Percentiles rank a stretch among this genome's conserved stretches.
phyloP scores from a whole-genome alignment of 352 stramenopile species.

The Phytophthora niederhauseri region DNA sequence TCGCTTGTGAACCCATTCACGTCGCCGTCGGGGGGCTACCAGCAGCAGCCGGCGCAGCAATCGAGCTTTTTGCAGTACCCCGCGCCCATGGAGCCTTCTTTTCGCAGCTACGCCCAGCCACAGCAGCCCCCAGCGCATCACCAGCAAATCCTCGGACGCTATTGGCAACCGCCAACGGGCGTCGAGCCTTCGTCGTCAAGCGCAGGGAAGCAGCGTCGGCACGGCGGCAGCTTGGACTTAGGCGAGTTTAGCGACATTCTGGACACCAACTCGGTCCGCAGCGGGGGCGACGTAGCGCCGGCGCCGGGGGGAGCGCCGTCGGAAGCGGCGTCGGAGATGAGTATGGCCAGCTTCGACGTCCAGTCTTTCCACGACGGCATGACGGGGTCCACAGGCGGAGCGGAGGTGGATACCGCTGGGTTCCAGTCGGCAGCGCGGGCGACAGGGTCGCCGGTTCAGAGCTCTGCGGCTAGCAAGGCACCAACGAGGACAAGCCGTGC shows the following conservation, averaged over 20 bases:
- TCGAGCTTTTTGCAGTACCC: slow-evolving; percentile 34
- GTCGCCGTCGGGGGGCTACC: slow-evolving; percentile 4
- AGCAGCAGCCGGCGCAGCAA: slow-evolving; percentile 20
- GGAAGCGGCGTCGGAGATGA: slow-evolving; percentile 37
- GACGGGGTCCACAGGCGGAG: neutral
- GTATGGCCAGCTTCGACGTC: slow-evolving; percentile 42
- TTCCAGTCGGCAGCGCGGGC: slow-evolving; percentile 5
- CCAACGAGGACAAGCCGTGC: neutral
- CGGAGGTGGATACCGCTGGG: neutral
- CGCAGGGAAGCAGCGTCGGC: slow-evolving; percentile 28
- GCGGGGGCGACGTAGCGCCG: slow-evolving; percentile 5
- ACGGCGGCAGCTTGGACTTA: slow-evolving; percentile 38
- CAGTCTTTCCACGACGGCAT: slow-evolving; percentile 42
- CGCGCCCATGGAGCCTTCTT: slow-evolving; percentile 38
- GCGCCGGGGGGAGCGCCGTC: slow-evolving; percentile 19
- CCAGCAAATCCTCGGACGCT: slow-evolving; percentile 25
- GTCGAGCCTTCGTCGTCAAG: slow-evolving; percentile 22
- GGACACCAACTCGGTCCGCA: slow-evolving; percentile 13
- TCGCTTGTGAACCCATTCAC: slow-evolving; percentile 25
- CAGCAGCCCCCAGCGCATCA: slow-evolving; percentile 11
- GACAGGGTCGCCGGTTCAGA: neutral
- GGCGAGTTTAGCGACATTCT: slow-evolving; percentile 49
- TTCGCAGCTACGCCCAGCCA: slow-evolving; percentile 34
- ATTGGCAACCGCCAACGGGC: slow-evolving; percentile 30
- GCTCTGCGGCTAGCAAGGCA: slow-evolving; percentile 2